These are phyloP conservation scores for Rutidosis leptorrhynchoides DNA, from an alignment of 129 eudicot genomes.

Conservation along the genomic window DNA sequence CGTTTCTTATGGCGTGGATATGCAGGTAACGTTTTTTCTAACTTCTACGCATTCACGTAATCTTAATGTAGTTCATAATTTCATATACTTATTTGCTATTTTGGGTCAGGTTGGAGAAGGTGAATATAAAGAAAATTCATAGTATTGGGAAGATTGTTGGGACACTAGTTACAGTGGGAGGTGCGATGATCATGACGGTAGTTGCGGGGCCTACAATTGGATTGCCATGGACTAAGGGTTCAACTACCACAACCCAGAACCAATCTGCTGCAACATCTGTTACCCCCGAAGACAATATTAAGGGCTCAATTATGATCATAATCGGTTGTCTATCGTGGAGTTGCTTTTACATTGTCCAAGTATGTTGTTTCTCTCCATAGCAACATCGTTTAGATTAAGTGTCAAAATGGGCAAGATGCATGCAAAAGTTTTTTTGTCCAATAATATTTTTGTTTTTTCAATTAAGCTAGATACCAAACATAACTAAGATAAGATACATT, in stretches of 20 bases:
- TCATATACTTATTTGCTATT: conserved; percentile 2
- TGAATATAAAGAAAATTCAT: conserved; percentile 45
- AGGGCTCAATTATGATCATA: conserved; percentile 40
- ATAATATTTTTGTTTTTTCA: neutral
- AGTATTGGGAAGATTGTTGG: conserved; percentile 71
- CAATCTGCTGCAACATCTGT: conserved; percentile 25
- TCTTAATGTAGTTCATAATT: neutral
- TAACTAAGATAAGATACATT: neutral
- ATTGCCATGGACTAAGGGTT: conserved; percentile 50
- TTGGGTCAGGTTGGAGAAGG: conserved; percentile 52
- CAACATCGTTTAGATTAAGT: neutral
- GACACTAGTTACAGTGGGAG: conserved; percentile 62
- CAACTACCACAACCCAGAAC: conserved; percentile 14
- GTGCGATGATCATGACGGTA: conserved; percentile 77
- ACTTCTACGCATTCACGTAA: conserved; percentile 10
- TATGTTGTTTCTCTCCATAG: conserved; percentile 13
- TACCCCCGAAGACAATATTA: conserved; percentile 31
- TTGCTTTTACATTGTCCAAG: conserved; percentile 43
- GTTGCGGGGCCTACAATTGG: conserved; percentile 51
- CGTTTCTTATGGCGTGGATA: conserved; percentile 61
- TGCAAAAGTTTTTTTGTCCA: neutral
- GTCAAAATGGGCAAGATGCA: neutral
- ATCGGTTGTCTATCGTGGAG: conserved; percentile 36
- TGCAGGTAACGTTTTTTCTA: conserved; percentile 34
- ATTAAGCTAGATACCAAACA: neutral